Percentiles rank a stretch among this genome's conserved stretches.
phyloP scores from a whole-genome alignment of 1,139 yeast genomes.

The Taiozyma sp. region DNA sequence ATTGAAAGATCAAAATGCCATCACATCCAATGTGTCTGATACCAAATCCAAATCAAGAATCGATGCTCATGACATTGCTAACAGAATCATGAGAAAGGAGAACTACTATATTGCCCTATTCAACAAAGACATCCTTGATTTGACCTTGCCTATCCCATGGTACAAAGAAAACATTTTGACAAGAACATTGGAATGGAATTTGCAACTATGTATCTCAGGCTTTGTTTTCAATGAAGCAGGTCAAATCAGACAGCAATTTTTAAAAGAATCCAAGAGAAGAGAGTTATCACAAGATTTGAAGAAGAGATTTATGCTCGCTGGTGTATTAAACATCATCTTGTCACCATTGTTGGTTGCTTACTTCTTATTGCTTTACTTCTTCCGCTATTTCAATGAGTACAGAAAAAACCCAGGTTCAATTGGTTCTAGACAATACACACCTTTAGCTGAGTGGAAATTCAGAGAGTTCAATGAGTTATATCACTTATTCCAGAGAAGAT shows the following conservation, averaged over 20 bases:
- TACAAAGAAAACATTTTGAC: slow-evolving; percentile 51
- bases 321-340: slow-evolving; percentile 71
- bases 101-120: slow-evolving; percentile 88
- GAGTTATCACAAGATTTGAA: slow-evolving; percentile 64
- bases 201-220: slow-evolving; percentile 82
- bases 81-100: slow-evolving; percentile 91
- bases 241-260: slow-evolving; percentile 67
- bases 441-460: slow-evolving; percentile 92
- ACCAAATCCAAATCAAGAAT: slow-evolving; percentile 67
- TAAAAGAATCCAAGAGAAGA: slow-evolving; percentile 69
- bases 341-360: slow-evolving; percentile 87
- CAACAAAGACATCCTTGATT: slow-evolving; percentile 70
- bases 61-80: slow-evolving; percentile 93
- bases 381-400: slow-evolving; percentile 89
- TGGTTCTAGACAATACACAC: slow-evolving; percentile 87
- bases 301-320: slow-evolving; percentile 83
- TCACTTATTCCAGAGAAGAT: slow-evolving; percentile 76
- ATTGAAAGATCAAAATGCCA: slow-evolving; percentile 75
- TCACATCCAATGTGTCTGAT: slow-evolving; percentile 45
- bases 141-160: slow-evolving; percentile 49
- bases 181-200: slow-evolving; percentile 89
- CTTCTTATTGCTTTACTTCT: slow-evolving; percentile 76
- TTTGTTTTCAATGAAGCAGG: slow-evolving; percentile 83
- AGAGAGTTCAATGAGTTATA: slow-evolving; percentile 91
- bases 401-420: slow-evolving; percentile 83